phyloP scores from a whole-genome alignment of 257 asterid genomes.

The Ilex aquifolium region DNA sequence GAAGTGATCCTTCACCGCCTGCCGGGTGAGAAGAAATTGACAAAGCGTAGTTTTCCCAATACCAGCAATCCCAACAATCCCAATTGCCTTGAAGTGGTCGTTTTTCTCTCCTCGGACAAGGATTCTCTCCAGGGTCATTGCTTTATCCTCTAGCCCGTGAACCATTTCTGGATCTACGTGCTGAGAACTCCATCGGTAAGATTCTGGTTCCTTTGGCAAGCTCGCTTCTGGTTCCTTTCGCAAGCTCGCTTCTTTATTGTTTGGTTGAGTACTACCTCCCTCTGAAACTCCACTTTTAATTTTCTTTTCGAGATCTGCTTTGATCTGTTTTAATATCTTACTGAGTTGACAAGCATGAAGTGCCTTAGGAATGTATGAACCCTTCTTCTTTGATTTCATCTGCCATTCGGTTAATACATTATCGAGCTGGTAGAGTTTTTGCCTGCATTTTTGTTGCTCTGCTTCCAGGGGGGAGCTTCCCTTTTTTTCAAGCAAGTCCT shows the following conservation, averaged over 20 bases:
- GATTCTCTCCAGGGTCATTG: slow-evolving; percentile 31
- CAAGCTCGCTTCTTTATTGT: neutral
- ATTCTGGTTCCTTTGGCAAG: neutral
- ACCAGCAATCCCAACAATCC: slow-evolving; percentile 40
- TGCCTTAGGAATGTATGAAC: slow-evolving; percentile 1
- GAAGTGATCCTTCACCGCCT: slow-evolving; percentile 26
- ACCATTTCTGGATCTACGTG: slow-evolving; percentile 8
- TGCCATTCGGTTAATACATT: slow-evolving; percentile 32
- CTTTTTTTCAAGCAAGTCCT: neutral
- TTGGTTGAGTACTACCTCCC: neutral
- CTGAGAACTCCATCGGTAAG: slow-evolving; percentile 32
- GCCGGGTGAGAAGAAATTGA: slow-evolving; percentile 24
- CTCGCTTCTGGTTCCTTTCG: neutral
- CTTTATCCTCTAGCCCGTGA: slow-evolving; percentile 28
- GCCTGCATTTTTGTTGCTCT: slow-evolving; percentile 9
- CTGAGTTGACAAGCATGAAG: slow-evolving; percentile 4
- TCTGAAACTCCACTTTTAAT: too few species aligned
- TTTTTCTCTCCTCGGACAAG: slow-evolving; percentile 17
- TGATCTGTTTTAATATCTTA: slow-evolving; percentile 14
- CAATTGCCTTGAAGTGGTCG: slow-evolving; percentile 20
- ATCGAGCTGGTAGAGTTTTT: slow-evolving; percentile 31
- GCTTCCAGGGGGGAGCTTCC: neutral
- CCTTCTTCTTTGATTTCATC: slow-evolving; percentile 4
- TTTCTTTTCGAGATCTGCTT: slow-evolving; percentile 13
- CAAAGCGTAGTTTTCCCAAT: slow-evolving; percentile 45